These are phyloP conservation scores for Nemania diffusa DNA, from an alignment of 2,329 filamentous ascomycete genomes.

Conservation along the genomic window DNA sequence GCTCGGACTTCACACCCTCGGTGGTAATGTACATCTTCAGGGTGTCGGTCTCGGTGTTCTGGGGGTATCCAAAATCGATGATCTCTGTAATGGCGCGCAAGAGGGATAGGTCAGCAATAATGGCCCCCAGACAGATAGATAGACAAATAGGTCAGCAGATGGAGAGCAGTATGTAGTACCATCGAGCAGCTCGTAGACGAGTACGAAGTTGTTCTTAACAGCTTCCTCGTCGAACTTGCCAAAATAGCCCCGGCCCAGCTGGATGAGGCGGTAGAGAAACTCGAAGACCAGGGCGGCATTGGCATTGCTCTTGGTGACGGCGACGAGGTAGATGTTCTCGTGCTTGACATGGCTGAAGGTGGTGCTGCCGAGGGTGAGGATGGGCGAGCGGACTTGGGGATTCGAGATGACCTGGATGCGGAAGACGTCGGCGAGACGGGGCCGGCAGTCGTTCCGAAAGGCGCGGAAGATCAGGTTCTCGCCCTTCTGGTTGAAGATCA, in stretches of 20 bases:
- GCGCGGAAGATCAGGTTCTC: constrained; percentile 99
- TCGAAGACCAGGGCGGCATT: constrained; percentile 98
- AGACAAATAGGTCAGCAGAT: background rate
- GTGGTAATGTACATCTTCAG: constrained; percentile 99
- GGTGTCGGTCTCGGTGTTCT: constrained; percentile 98
- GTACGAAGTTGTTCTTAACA: constrained; percentile 99
- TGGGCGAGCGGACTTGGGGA: constrained; percentile 95
- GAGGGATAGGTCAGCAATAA: constrained; percentile 8
- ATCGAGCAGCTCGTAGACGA: constrained; percentile 96
- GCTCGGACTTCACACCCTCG: constrained; percentile 94
- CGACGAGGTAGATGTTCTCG: constrained; percentile 98
- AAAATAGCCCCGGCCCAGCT: constrained; percentile 94
- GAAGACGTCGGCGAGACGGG: constrained; percentile 97
- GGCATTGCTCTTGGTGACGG: constrained; percentile 98
- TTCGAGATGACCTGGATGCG: constrained; percentile 99
- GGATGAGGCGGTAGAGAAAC: constrained; percentile 92
- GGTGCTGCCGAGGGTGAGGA: constrained; percentile 95
- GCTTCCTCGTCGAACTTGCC: constrained; percentile 99
- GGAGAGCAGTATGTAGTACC: constrained; percentile 59
- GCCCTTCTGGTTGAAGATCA: constrained; percentile 99
- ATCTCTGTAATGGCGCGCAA: constrained; percentile 71
- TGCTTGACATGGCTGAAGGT: constrained; percentile 99
- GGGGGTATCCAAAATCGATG: constrained; percentile 97
- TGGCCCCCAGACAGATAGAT: background rate
- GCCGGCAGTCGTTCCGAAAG: constrained; percentile 98